These are phyloP conservation scores for Oxytropis ochrocephala DNA, from an alignment of 306 rosid species.

Conservation along the genomic window DNA sequence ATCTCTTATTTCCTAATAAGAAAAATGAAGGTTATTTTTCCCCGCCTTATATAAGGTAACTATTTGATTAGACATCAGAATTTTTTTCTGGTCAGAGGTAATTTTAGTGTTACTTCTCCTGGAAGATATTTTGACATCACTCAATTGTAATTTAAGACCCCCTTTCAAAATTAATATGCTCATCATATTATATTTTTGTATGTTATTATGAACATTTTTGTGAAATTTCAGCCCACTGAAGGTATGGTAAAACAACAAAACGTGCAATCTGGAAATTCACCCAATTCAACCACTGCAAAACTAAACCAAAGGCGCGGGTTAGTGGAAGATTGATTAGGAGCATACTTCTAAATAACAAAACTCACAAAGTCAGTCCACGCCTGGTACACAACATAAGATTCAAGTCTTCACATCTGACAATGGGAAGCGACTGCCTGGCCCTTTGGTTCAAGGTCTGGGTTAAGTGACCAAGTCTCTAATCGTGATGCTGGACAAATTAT, in stretches of 20 bases:
- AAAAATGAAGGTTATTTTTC: not conserved
- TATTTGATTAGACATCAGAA: not conserved
- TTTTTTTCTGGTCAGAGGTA: not conserved
- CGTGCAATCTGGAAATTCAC: conserved; percentile 40
- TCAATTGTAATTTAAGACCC: not conserved
- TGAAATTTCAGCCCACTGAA: conserved; percentile 40
- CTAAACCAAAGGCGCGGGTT: conserved; percentile 67
- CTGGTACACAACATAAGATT: conserved; percentile 53
- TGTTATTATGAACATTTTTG: conserved; percentile 2
- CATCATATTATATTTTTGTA: not conserved
- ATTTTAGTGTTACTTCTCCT: not conserved
- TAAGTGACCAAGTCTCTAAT: conserved; percentile 40
- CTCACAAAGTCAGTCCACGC: conserved; percentile 53
- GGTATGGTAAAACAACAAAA: conserved; percentile 40
- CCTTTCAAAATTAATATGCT: not conserved
- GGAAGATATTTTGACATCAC: not conserved
- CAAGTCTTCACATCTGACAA: conserved; percentile 55
- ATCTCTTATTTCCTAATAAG: not conserved
- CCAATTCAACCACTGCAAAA: conserved; percentile 46
- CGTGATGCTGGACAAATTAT: conserved; percentile 41
- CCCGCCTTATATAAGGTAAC: not conserved
- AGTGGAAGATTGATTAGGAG: conserved; percentile 74
- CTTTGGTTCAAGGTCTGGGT: conserved; percentile 41
- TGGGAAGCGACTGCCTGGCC: conserved; percentile 53
- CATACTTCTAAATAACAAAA: conserved; percentile 64